A percentile compares a stretch with the other conserved stretches of the same genome.
These are phyloP conservation scores for Suillus ampliporus DNA, from an alignment of 768 basidiomycete species.

Conservation along the genomic window DNA sequence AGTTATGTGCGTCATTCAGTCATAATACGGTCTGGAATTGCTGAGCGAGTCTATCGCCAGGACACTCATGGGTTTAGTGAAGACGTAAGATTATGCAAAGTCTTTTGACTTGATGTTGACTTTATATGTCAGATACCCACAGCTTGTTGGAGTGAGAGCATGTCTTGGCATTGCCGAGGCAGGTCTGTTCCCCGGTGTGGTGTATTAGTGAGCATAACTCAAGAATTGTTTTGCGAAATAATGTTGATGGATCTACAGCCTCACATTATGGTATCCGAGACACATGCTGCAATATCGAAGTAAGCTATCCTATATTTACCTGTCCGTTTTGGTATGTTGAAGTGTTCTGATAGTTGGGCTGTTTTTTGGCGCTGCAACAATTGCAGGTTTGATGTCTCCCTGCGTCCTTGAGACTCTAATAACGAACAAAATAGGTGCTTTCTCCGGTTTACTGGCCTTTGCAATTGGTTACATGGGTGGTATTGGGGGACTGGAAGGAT, in stretches of 20 bases:
- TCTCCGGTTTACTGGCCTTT: conserved; percentile 64
- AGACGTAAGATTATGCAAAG: conserved; percentile 46
- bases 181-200: conserved; percentile 74
- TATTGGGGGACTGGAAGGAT: conserved; percentile 51
- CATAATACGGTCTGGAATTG: background rate
- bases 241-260: conserved; percentile 35
- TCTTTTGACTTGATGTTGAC: background rate
- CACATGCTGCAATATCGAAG: conserved; percentile 59
- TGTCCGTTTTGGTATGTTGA: background rate
- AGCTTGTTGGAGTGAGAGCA: conserved; percentile 61
- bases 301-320: background rate
- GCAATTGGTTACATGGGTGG: conserved; percentile 60
- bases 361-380: conserved; percentile 69
- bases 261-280: conserved; percentile 74
- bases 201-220: conserved; percentile 61
- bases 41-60: conserved; percentile 33
- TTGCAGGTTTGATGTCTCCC: conserved; percentile 46
- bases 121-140: conserved; percentile 52
- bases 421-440: conserved; percentile 43
- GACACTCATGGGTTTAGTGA: conserved; percentile 71
- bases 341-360: conserved; percentile 46
- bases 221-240: no score
- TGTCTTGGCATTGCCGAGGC: conserved; percentile 72
- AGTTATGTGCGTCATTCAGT: conserved; percentile 51
- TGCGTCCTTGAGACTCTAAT: background rate